These are phyloP conservation scores for Rhodofomes roseus DNA, from an alignment of 1,284 basidiomycete species.

Conservation along the genomic window DNA sequence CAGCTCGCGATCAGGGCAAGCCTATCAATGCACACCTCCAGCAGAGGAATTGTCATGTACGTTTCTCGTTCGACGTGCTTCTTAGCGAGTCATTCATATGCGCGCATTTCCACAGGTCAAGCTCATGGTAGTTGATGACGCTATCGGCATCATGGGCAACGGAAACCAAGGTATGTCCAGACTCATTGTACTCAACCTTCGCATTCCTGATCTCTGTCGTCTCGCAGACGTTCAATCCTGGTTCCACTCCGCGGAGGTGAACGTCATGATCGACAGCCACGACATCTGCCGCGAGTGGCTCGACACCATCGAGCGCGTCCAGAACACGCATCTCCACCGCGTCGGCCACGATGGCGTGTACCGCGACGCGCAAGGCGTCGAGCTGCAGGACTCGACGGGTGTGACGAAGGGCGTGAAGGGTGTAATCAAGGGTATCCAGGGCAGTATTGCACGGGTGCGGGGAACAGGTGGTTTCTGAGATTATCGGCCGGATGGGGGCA, in stretches of 20 bases:
- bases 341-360: slow-evolving; percentile 65
- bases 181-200: not conserved
- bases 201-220: not conserved
- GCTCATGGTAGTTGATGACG: slow-evolving; percentile 70
- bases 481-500: not conserved
- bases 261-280: slow-evolving; percentile 69
- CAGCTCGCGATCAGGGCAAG: slow-evolving; percentile 63
- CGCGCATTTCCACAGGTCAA: slow-evolving; percentile 43
- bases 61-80: not conserved
- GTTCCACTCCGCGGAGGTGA: slow-evolving; percentile 80
- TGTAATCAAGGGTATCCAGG: slow-evolving; percentile 30
- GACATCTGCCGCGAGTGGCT: slow-evolving; percentile 64
- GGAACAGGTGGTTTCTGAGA: slow-evolving; percentile 16
- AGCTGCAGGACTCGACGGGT: slow-evolving; percentile 25
- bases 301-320: slow-evolving; percentile 59
- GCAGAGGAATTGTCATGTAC: slow-evolving; percentile 68
- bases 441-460: slow-evolving; percentile 25
- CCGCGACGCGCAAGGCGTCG: slow-evolving; percentile 49
- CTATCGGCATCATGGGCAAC: slow-evolving; percentile 67
- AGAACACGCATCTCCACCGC: slow-evolving; percentile 69
- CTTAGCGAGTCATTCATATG: not conserved
- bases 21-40: slow-evolving; percentile 73
- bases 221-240: slow-evolving; percentile 62
- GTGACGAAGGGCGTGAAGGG: slow-evolving; percentile 26
- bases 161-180: slow-evolving; percentile 48